These are phyloP conservation scores for Leccinum olivaceoglutinosum DNA, from an alignment of 1,284 basidiomycete species.

Conservation along the genomic window DNA sequence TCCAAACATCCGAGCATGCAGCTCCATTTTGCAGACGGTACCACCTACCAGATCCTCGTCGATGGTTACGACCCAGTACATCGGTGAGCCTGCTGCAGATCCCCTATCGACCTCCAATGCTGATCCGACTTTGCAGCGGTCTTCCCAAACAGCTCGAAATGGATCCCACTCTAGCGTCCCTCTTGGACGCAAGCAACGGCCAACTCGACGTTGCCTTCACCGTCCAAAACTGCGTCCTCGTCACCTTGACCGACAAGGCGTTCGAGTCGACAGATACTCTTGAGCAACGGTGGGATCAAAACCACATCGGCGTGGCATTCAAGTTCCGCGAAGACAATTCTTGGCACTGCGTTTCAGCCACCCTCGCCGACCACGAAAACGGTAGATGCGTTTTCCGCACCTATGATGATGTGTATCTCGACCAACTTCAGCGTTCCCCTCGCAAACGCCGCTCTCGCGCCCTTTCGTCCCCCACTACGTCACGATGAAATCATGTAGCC, in stretches of 20 bases:
- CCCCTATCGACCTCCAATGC: background rate
- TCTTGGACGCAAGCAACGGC: constrained; percentile 37
- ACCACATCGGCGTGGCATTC: constrained; percentile 46
- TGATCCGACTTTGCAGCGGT: constrained; percentile 27
- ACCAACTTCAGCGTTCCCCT: constrained; percentile 35
- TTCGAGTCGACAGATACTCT: constrained; percentile 33
- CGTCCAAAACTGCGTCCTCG: constrained; percentile 47
- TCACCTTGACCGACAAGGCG: constrained; percentile 54
- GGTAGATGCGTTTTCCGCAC: constrained; percentile 47
- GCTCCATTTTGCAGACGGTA: constrained; percentile 49
- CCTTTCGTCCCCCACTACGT: constrained; percentile 20
- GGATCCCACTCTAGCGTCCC: constrained; percentile 38
- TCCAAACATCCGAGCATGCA: constrained; percentile 51
- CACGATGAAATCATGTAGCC: constrained; percentile 17
- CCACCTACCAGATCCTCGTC: constrained; percentile 51
- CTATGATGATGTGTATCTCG: constrained; percentile 56
- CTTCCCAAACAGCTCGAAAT: constrained; percentile 56
- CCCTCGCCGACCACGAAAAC: constrained; percentile 44
- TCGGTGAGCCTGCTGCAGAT: constrained; percentile 23
- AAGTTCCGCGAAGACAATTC: constrained; percentile 37
- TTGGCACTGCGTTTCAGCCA: constrained; percentile 65
- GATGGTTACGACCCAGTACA: constrained; percentile 56
- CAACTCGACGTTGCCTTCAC: constrained; percentile 35
- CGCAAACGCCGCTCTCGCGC: constrained; percentile 29
- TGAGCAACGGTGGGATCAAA: constrained; percentile 47